A percentile compares a stretch with the other conserved stretches of the same genome.
Conservation (phyloP, 768 basidiomycete species). For the Lepiota brunneoincarnata region DNA sequence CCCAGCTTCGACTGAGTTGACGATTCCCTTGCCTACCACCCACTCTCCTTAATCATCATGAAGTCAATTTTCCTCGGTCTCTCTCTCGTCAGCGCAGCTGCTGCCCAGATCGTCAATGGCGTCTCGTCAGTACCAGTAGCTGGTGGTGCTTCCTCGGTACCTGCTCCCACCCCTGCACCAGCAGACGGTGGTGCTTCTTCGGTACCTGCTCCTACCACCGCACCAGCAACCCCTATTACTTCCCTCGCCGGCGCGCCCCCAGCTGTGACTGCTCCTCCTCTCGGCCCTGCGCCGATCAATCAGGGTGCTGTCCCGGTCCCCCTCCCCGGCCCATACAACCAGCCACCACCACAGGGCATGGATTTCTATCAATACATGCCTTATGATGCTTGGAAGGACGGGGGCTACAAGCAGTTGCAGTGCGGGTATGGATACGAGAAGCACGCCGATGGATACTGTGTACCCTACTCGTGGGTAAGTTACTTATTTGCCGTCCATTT, state of each 20-base stretch:
- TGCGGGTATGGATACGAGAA: conserved; percentile 74
- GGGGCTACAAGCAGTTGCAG: conserved; percentile 62
- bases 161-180: conserved; percentile 16
- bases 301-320: conserved; percentile 24
- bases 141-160: conserved; percentile 17
- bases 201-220: conserved; percentile 16
- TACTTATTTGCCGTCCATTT: neutral
- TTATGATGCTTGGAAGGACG: conserved; percentile 56
- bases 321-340: conserved; percentile 26
- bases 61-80: conserved; percentile 59
- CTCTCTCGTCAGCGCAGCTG: conserved; percentile 53
- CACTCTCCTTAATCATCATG: conserved; percentile 58
- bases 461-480: conserved; percentile 56
- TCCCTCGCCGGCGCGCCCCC: conserved; percentile 9
- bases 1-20: conserved; percentile 37
- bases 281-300: conserved; percentile 15
- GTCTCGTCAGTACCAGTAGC: conserved; percentile 34
- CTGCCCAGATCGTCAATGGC: conserved; percentile 55
- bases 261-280: conserved; percentile 17
- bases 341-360: conserved; percentile 28
- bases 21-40: conserved; percentile 35
- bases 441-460: conserved; percentile 52
- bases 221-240: conserved; percentile 21
- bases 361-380: conserved; percentile 51
- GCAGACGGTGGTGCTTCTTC: conserved; percentile 19